Evolutionary conservation across 2,329 filamentous ascomycete species (phyloP), one percentile per base, ranked within the genome.

Genomic region (Botrytis aclada): DNA sequence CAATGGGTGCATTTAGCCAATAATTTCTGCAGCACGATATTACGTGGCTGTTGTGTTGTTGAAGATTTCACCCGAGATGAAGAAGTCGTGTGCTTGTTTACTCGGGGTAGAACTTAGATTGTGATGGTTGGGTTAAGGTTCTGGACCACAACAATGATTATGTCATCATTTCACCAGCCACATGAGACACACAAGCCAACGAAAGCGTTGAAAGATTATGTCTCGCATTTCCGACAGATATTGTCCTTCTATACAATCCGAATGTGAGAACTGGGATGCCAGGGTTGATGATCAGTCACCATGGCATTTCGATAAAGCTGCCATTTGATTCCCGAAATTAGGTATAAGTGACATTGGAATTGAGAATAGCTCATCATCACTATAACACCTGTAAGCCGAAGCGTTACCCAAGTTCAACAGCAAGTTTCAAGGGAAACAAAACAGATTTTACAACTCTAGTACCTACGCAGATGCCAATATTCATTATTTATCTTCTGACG

Each of bases 101-200:
- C 65, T 67, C 65, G 65, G 65, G 65, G 65, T 67, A 56, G 51
- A 29, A 54, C n/a, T 54, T 56, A 56, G 9, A 14, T n/a, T 66
- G 63, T 51, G 25, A 14, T 29, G 32, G 45, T 66, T 39, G 45
- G 51, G 64, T 66, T 51, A 22, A 67, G n/a, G 47, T 56, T 67
- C 65, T 41, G 47, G 47, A 56, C 45, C 63, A 37, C 25, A 39
- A 51, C 32, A 51, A 18, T 20, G 22, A 66, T 66, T 66, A 66
- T 54, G 45, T 66, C 34, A 66, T 47, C 16, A 29, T 39, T 54
- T 54, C n/a, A 29, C 51, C 16, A 54, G 45, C 64, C 64, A 66
- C 45, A 5, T 1, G 7, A 16, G 32, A 54, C 8, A 43, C 32
- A 66, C 32, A 29, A 51, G 32, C 10, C 43, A n/a, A 37, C 6